phyloP scores from a whole-genome alignment of 306 rosid species.

The Arachis hypogaea region DNA sequence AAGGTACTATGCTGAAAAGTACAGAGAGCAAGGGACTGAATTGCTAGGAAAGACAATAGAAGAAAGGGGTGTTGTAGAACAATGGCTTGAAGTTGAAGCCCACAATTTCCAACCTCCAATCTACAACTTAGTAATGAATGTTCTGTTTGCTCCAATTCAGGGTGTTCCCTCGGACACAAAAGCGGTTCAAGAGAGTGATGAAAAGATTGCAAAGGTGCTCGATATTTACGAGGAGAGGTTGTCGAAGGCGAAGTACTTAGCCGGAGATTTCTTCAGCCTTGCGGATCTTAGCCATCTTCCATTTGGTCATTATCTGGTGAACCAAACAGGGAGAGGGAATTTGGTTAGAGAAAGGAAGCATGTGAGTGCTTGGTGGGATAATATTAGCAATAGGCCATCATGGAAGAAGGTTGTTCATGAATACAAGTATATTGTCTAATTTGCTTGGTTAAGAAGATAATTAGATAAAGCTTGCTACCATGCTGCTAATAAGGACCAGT shows the following conservation, averaged over 20 bases:
- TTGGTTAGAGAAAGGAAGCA: constrained; percentile 53
- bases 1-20: constrained; percentile 56
- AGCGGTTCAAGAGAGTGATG: constrained; percentile 49
- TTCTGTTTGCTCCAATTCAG: constrained; percentile 40
- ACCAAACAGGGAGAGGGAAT: constrained; percentile 42
- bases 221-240: constrained; percentile 43
- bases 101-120: constrained; percentile 45
- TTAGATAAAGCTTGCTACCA: no score
- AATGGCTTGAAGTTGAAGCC: constrained; percentile 66
- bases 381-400: constrained; percentile 60
- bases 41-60: constrained; percentile 55
- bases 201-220: constrained; percentile 33
- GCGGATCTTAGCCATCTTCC: constrained; percentile 55
- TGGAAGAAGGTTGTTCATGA: constrained; percentile 57
- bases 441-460: no score
- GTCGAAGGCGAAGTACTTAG: constrained; percentile 40
- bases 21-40: constrained; percentile 48
- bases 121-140: constrained; percentile 35
- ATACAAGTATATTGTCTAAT: constrained; percentile 32
- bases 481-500: no score
- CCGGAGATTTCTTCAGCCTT: constrained; percentile 47
- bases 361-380: constrained; percentile 68
- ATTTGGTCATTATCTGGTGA: constrained; percentile 49
- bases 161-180: constrained; percentile 44
- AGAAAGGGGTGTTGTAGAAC: constrained; percentile 56